Percentiles rank a stretch among this genome's conserved stretches.
These are phyloP conservation scores for Calvatia gigantea DNA, from an alignment of 768 basidiomycete species.

Conservation along the genomic window DNA sequence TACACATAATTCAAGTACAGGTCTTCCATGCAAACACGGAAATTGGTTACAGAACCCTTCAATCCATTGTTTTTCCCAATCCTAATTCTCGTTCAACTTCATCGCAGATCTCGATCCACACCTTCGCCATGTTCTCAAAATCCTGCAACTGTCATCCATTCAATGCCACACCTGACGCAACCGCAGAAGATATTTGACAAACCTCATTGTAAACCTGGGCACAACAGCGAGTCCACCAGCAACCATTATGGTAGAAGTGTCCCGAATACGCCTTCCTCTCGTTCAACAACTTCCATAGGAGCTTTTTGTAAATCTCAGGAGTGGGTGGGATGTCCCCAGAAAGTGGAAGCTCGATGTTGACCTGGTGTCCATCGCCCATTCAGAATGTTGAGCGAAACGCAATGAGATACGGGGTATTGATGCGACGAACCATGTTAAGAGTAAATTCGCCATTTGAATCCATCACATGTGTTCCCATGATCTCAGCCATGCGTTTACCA, in stretches of 20 bases:
- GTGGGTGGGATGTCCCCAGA: slow-evolving; percentile 19
- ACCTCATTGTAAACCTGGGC: slow-evolving; percentile 40
- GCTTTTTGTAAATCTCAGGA: slow-evolving; percentile 17
- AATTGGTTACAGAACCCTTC: too few relatives aligned
- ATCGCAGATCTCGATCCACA: slow-evolving; percentile 30
- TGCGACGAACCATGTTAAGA: slow-evolving; percentile 62
- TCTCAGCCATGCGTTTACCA: slow-evolving; percentile 53
- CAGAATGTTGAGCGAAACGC: neutral
- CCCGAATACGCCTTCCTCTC: slow-evolving; percentile 29
- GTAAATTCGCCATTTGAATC: slow-evolving; percentile 57
- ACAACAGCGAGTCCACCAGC: slow-evolving; percentile 38
- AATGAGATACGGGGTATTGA: neutral
- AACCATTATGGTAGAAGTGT: slow-evolving; percentile 31
- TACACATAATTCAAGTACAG: too few relatives aligned
- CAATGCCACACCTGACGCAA: neutral
- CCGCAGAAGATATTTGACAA: neutral
- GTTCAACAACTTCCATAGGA: slow-evolving; percentile 25
- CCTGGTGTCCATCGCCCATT: slow-evolving; percentile 15
- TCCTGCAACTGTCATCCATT: slow-evolving; percentile 30
- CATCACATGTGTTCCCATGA: slow-evolving; percentile 60
- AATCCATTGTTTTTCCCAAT: neutral
- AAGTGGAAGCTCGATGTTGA: slow-evolving; percentile 34
- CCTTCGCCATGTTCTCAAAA: slow-evolving; percentile 37
- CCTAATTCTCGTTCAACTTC: slow-evolving; percentile 26
- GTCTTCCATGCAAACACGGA: too few relatives aligned